Evolutionary conservation across 129 eudicot genomes (phyloP), one percentile per base, ranked within the genome.

Genomic region (Flaveria robusta): DNA sequence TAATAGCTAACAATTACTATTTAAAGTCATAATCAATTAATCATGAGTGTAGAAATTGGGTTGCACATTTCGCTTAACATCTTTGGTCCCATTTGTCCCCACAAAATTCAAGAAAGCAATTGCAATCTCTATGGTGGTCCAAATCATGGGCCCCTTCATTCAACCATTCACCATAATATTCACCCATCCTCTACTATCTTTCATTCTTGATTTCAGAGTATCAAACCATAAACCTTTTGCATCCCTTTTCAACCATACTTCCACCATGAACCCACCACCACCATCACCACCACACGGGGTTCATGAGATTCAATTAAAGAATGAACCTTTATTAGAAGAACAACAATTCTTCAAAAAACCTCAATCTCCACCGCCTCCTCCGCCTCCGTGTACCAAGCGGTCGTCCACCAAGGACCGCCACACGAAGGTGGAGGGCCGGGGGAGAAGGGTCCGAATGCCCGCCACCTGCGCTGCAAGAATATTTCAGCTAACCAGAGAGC

Each of bases 401-500:
- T 43, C 49, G 13, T 43, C 14, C 3, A 43, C 79, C 83, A 92
- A 88, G 77, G 98, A 92, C 82, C 88, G 98, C 3, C 97, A 92
- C 66, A 85, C 97, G 3, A 92, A 92, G 79, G 97, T 92, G n/a
- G 97, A 92, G 66, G 97, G 97, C 7, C 93, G 97, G 15, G 97
- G 97, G 41, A 81, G 97, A 75, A 82, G 97, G 66, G 83, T 92
- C 59, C 91, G 98, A 11, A 81, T 92, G 96, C 96, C 98, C 63
- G 96, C 98, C 4, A 74, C 96, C 0, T 88, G 96, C 63, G 98
- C 98, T 0, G 96, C 98, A 0, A 83, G 98, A 27, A 85, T 92
- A 12, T 92, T 92, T 49, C 98, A 90, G 72, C 37, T 92, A 58
- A 92, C 98, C 2, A 70, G 98, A 4, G 98, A 92, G 70, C 77